Conservation (phyloP, 176 grass and related monocot genomes). For the Eleusine indica region DNA sequence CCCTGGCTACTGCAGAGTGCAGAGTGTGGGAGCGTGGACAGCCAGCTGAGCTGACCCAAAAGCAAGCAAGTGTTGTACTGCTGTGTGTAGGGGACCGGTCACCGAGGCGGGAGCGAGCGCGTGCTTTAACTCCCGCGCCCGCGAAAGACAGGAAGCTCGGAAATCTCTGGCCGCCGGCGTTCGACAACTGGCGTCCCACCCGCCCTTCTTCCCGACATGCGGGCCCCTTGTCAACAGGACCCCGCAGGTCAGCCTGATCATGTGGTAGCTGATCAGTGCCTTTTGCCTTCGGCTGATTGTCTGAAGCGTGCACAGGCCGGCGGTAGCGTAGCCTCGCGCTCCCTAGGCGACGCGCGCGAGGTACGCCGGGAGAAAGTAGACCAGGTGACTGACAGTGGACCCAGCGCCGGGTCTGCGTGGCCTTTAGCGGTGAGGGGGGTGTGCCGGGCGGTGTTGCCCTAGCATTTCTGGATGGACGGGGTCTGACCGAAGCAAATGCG, state of each 20-base stretch:
- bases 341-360: neutral
- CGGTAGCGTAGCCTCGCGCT: neutral
- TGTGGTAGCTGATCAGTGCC: neutral
- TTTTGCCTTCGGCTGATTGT: neutral
- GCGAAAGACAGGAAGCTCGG: neutral
- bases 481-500: constrained; percentile 15
- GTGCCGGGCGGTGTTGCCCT: neutral
- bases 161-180: too few species aligned
- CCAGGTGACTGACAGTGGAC: fast-evolving
- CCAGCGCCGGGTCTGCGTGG: neutral
- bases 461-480: fast-evolving
- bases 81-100: neutral
- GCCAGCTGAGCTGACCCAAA: neutral
- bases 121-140: neutral
- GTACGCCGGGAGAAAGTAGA: neutral
- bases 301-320: neutral
- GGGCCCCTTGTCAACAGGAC: fast-evolving
- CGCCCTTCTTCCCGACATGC: neutral
- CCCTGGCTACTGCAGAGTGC: neutral
- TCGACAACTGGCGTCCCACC: neutral
- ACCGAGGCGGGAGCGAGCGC: neutral
- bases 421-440: too few species aligned
- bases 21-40: neutral
- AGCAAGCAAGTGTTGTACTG: neutral
- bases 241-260: neutral